Conservation (phyloP, 176 grass and related monocot species). For the Musa acuminata region DNA sequence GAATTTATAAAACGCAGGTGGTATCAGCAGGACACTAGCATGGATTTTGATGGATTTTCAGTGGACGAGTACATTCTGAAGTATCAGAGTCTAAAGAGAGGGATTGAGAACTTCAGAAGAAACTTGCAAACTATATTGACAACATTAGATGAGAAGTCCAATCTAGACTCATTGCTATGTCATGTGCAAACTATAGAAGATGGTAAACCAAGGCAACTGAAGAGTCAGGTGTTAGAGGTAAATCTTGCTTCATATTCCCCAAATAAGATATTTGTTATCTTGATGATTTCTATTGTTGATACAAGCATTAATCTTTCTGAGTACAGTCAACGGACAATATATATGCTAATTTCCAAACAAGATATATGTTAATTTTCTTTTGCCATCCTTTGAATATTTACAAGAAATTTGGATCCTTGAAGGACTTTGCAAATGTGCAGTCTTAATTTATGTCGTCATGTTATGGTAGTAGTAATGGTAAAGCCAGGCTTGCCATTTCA, state of each 20-base stretch:
- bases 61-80: conserved; percentile 44
- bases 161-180: conserved; percentile 18
- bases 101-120: conserved; percentile 47
- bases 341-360: too few relatives aligned
- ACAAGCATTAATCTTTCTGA: background rate
- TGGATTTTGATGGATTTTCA: conserved; percentile 27
- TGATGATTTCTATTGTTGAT: background rate
- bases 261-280: background rate
- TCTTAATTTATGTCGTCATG: too few relatives aligned
- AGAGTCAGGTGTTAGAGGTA: conserved; percentile 26
- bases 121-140: conserved; percentile 37
- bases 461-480: too few relatives aligned
- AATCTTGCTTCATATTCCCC: background rate
- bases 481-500: too few relatives aligned
- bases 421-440: background rate
- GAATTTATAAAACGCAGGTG: conserved; percentile 40
- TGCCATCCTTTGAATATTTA: background rate
- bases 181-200: background rate
- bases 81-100: conserved; percentile 57
- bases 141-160: conserved; percentile 41
- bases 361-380: background rate
- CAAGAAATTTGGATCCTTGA: background rate
- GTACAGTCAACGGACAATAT: too few relatives aligned
- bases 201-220: conserved; percentile 10
- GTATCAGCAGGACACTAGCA: conserved; percentile 15